phyloP scores from a whole-genome alignment of 306 rosid species.

The Styphnolobium japonicum region DNA sequence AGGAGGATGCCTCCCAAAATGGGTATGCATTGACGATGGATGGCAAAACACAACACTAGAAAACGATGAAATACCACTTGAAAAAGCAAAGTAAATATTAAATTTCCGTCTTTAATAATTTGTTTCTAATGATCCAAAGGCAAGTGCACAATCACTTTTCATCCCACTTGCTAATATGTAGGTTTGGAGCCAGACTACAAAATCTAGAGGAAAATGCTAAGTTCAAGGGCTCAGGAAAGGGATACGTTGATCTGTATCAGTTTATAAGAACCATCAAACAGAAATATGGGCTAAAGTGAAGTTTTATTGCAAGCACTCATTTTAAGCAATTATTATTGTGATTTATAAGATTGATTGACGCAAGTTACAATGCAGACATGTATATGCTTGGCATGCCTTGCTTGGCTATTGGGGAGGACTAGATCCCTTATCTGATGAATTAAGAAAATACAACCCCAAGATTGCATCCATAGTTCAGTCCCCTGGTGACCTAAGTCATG shows the following conservation, averaged over 20 bases:
- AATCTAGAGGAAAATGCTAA: constrained; percentile 51
- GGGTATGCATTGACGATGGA: constrained; percentile 61
- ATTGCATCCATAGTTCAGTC: constrained; percentile 40
- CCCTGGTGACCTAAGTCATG: constrained; percentile 34
- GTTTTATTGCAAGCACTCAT: neutral
- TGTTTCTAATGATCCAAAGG: neutral
- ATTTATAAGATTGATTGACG: neutral
- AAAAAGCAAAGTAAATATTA: constrained; percentile 33
- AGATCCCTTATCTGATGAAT: constrained; percentile 39
- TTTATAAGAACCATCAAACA: constrained; percentile 35
- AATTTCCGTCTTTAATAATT: neutral
- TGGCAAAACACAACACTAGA: constrained; percentile 45
- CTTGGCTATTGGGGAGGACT: constrained; percentile 67
- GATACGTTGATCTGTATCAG: neutral
- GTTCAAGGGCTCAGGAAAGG: constrained; percentile 21
- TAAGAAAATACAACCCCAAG: constrained; percentile 49
- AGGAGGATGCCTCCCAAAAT: constrained; percentile 51
- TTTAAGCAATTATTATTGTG: neutral
- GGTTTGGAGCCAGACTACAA: constrained; percentile 46
- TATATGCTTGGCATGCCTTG: constrained; percentile 62
- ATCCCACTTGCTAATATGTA: neutral
- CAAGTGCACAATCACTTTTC: neutral
- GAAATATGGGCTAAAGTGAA: constrained; percentile 11
- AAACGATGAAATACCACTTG: constrained; percentile 32
- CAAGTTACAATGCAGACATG: constrained; percentile 25